phyloP scores from a whole-genome alignment of 2,329 filamentous ascomycete species.

The Monosporascus sp. region DNA sequence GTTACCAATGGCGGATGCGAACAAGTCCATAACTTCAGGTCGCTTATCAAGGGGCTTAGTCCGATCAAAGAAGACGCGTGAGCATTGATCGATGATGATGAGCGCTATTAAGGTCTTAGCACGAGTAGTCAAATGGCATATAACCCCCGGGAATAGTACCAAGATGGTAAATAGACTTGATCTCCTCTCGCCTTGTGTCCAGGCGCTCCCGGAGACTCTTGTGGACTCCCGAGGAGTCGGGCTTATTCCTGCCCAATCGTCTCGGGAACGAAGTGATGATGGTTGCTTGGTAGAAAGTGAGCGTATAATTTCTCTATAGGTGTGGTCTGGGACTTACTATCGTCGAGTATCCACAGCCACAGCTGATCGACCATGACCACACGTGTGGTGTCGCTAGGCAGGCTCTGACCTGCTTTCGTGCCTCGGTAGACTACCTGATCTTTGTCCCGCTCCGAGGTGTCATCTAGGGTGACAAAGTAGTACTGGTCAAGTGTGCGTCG shows the following conservation, averaged over 20 bases:
- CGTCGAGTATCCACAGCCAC: constrained; percentile 14
- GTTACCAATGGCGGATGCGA: constrained; percentile 23
- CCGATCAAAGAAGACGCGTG: constrained; percentile 30
- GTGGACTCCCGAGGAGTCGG: constrained; percentile 31
- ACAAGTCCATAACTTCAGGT: constrained; percentile 28
- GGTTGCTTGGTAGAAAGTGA: constrained; percentile 22
- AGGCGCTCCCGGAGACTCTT: constrained; percentile 26
- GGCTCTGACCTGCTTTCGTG: background rate
- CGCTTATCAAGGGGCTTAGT: constrained; percentile 24
- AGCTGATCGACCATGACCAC: constrained; percentile 15
- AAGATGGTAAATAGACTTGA: constrained; percentile 23
- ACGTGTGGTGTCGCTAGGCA: background rate
- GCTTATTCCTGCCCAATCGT: constrained; percentile 33
- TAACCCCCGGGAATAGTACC: background rate
- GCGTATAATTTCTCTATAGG: background rate
- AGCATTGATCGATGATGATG: constrained; percentile 32
- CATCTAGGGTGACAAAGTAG: constrained; percentile 23
- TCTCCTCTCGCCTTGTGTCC: constrained; percentile 11
- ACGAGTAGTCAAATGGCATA: background rate
- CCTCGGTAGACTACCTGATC: constrained; percentile 14
- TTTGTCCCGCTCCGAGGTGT: constrained; percentile 18
- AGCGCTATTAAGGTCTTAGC: constrained; percentile 12
- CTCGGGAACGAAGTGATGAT: constrained; percentile 34
- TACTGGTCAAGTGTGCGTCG: constrained; percentile 27
- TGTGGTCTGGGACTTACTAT: background rate